phyloP scores from a whole-genome alignment of 345 rosid genomes.

The Isatis tinctoria region DNA sequence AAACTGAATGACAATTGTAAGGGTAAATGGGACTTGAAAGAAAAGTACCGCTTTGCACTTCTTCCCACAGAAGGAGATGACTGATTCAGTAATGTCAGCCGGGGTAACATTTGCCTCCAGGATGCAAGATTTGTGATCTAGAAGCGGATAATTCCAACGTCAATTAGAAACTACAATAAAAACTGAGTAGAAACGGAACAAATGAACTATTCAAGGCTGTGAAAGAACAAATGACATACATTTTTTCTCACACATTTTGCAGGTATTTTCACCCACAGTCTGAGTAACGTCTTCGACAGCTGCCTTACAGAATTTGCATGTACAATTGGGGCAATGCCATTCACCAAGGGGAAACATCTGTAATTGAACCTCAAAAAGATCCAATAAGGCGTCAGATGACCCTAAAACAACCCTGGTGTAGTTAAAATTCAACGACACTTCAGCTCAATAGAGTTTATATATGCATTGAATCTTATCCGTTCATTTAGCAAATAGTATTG shows the following conservation, averaged over 20 bases:
- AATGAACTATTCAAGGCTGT: background rate
- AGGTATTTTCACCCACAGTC: constrained; percentile 36
- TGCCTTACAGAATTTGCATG: constrained; percentile 73
- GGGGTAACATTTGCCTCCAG: constrained; percentile 39
- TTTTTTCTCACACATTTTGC: constrained; percentile 72
- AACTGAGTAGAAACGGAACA: background rate
- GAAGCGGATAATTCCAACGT: constrained; percentile 12
- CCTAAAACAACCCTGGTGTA: constrained; percentile 8
- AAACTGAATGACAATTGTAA: background rate
- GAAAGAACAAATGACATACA: constrained; percentile 38
- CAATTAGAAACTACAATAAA: constrained; percentile 2
- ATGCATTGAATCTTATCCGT: background rate
- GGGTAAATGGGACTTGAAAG: background rate
- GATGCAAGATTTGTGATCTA: constrained; percentile 68
- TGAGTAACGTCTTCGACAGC: constrained; percentile 30
- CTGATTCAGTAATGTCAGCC: constrained; percentile 29
- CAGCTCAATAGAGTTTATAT: background rate
- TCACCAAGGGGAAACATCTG: constrained; percentile 79
- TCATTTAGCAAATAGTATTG: background rate
- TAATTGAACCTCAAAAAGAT: constrained; percentile 31
- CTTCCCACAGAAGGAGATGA: constrained; percentile 53
- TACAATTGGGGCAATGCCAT: constrained; percentile 86
- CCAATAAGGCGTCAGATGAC: constrained; percentile 11
- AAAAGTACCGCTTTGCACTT: constrained; percentile 60
- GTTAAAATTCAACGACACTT: background rate